These are phyloP conservation scores for Rhynchospora tenuis DNA, from an alignment of 176 grass and related monocot species.

Conservation along the genomic window DNA sequence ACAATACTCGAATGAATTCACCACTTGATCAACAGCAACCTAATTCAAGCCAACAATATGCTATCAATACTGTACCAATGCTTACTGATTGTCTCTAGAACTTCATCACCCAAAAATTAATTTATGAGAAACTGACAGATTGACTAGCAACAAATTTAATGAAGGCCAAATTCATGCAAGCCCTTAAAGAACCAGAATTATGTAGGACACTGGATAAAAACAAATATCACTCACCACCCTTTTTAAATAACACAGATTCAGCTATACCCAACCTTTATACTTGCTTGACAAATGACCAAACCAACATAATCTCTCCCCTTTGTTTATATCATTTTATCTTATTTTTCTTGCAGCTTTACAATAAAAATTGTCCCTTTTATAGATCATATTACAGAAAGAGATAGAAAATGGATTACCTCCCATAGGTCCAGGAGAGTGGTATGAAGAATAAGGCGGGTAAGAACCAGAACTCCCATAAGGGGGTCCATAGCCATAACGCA, in stretches of 20 bases:
- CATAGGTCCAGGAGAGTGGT: conserved; percentile 66
- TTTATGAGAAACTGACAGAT: background rate
- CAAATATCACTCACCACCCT: background rate
- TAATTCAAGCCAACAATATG: conserved; percentile 13
- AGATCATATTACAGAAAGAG: background rate
- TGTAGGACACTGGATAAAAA: background rate
- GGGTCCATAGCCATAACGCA: conserved; percentile 77
- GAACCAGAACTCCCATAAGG: conserved; percentile 49
- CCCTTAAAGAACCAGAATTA: background rate
- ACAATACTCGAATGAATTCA: conserved; percentile 21
- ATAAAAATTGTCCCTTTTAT: background rate
- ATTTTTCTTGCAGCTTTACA: background rate
- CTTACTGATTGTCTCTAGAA: background rate
- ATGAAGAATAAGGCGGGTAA: conserved; percentile 75
- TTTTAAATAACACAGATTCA: background rate
- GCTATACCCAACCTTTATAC: background rate
- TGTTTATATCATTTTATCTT: background rate
- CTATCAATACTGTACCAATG: conserved; percentile 1
- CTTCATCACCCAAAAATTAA: background rate
- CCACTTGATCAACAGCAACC: conserved; percentile 22
- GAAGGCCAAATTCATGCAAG: conserved; percentile 5
- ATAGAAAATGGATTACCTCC: conserved; percentile 44
- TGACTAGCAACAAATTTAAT: background rate
- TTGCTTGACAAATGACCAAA: background rate
- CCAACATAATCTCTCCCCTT: background rate